phyloP scores from a whole-genome alignment of 305 asterid genomes.

The Plantago lanceolata region DNA sequence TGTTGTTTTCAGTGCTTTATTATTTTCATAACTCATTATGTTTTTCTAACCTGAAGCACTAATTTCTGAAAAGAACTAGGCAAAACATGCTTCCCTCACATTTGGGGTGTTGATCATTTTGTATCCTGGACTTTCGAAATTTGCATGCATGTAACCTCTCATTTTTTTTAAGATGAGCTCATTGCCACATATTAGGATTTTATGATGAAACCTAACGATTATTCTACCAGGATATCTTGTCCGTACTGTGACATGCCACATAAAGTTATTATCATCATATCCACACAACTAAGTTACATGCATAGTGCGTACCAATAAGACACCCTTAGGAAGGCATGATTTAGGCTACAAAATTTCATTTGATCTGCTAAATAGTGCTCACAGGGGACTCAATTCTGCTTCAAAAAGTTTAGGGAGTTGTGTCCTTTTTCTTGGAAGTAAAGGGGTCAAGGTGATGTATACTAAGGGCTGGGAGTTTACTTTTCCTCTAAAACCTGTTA shows the following conservation, averaged over 20 bases:
- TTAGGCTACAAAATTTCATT: too few relatives aligned
- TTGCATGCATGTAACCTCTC: background rate
- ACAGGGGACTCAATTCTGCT: too few relatives aligned
- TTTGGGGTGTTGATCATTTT: background rate
- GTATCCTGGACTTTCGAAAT: background rate
- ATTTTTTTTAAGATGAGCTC: background rate
- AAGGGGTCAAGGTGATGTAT: too few relatives aligned
- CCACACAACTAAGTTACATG: too few relatives aligned
- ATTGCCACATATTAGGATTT: background rate
- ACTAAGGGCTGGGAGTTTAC: too few relatives aligned
- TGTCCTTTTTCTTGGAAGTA: too few relatives aligned
- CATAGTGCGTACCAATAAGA: too few relatives aligned
- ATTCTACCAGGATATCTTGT: background rate
- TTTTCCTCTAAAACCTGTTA: too few relatives aligned
- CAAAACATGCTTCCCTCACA: background rate
- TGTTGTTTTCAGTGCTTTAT: constrained; percentile 16
- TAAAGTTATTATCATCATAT: too few relatives aligned
- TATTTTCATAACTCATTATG: background rate
- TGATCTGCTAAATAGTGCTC: too few relatives aligned
- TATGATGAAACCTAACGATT: background rate
- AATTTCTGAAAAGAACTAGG: background rate
- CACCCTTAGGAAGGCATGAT: too few relatives aligned
- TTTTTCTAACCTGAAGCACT: background rate
- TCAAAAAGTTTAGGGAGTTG: too few relatives aligned
- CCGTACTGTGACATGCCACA: background rate